These are phyloP conservation scores for Phaeosphaeria sp. DNA, from an alignment of 2,329 filamentous ascomycete species.

Conservation along the genomic window DNA sequence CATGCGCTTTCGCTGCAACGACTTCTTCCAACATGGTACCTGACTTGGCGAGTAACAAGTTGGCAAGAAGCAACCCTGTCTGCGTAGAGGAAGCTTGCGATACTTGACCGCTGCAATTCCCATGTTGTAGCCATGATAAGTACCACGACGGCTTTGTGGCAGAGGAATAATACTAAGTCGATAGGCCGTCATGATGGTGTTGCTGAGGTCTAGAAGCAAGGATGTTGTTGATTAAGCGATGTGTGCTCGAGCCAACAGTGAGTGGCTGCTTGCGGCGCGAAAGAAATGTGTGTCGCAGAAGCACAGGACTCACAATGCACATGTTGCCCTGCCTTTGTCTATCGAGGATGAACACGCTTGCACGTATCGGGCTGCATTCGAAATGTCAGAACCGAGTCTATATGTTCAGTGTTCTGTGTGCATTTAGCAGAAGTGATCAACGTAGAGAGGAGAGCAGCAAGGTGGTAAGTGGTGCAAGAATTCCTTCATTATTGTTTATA, in stretches of 20 bases:
- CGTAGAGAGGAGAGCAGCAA: neutral
- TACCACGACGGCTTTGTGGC: neutral
- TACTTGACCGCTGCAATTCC: neutral
- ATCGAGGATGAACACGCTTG: neutral
- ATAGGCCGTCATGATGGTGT: neutral
- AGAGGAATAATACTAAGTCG: neutral
- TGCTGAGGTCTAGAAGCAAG: neutral
- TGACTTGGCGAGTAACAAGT: neutral
- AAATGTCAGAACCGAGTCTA: neutral
- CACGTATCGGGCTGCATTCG: neutral
- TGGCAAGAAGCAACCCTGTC: neutral
- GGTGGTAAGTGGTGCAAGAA: neutral
- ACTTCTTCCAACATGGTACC: neutral
- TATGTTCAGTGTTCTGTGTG: neutral
- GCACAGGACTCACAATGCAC: neutral
- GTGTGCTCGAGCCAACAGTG: neutral
- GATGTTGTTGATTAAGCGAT: neutral
- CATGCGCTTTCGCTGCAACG: slow-evolving; percentile 6
- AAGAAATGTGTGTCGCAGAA: neutral
- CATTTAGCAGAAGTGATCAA: neutral
- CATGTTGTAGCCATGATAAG: neutral
- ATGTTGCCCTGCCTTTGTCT: neutral
- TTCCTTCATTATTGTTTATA: neutral
- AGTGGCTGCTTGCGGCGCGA: neutral
- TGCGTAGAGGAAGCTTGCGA: neutral